phyloP scores from a whole-genome alignment of 169 alveolate genomes.

The Plasmodium sp. region DNA sequence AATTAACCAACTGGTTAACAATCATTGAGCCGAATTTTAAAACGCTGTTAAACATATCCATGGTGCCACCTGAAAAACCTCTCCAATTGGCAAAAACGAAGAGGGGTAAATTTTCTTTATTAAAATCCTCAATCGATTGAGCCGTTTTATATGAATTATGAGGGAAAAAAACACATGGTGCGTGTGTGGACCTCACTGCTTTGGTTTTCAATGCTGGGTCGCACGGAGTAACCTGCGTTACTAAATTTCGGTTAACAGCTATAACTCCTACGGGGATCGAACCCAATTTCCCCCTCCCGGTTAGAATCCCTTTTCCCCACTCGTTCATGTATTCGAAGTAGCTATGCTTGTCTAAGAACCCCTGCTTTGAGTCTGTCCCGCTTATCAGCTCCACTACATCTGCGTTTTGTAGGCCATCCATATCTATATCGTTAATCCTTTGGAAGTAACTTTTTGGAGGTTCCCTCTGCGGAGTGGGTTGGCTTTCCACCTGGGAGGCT shows the following conservation, averaged over 20 bases:
- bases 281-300: constrained; percentile 73
- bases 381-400: constrained; percentile 29
- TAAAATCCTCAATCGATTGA: constrained; percentile 89
- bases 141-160: constrained; percentile 92
- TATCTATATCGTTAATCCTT: constrained; percentile 83
- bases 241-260: constrained; percentile 67
- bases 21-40: constrained; percentile 87
- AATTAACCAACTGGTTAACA: constrained; percentile 87
- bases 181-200: constrained; percentile 42
- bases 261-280: constrained; percentile 53
- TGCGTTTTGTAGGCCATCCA: constrained; percentile 34
- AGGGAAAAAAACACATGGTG: constrained; percentile 88
- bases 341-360: constrained; percentile 84
- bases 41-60: constrained; percentile 87
- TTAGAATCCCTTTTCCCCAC: constrained; percentile 74
- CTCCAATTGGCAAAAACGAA: constrained; percentile 87
- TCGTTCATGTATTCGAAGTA: constrained; percentile 76
- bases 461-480: neutral
- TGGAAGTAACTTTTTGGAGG: constrained; percentile 1
- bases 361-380: constrained; percentile 52
- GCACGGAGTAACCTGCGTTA: constrained; percentile 46
- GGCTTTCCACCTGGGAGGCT: neutral
- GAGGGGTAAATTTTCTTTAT: constrained; percentile 87
- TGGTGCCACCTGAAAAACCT: constrained; percentile 89
- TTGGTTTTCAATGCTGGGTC: constrained; percentile 67